Evolutionary conservation across 441 rosid genomes (phyloP).

Genomic region (Corymbia citriodora): DNA sequence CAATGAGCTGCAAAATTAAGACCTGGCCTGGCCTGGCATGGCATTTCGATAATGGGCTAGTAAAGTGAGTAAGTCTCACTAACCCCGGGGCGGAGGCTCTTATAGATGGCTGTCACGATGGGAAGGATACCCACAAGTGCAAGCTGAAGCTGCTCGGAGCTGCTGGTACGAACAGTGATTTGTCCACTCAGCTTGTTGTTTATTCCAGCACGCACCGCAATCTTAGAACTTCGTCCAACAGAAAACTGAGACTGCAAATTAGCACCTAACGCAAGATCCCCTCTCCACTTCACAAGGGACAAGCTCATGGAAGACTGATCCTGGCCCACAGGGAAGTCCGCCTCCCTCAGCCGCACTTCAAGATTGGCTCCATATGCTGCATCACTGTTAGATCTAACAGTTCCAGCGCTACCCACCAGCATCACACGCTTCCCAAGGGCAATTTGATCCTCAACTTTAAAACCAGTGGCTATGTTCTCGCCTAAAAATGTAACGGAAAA

Average conservation of each 20-base stretch:
- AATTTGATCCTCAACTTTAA: constrained; percentile 82
- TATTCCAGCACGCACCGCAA: constrained; percentile 78
- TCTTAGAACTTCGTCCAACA: constrained; percentile 63
- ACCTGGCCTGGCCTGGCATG: background rate
- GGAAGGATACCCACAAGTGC: background rate
- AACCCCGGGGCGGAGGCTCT: constrained; percentile 49
- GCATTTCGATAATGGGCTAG: constrained; percentile 11
- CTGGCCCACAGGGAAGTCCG: background rate
- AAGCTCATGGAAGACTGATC: constrained; percentile 1
- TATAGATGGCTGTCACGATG: constrained; percentile 41
- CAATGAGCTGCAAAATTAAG: constrained; percentile 8
- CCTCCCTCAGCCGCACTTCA: background rate
- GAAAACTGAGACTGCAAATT: constrained; percentile 82
- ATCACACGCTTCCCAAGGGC: constrained; percentile 57
- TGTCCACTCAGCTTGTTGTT: constrained; percentile 55
- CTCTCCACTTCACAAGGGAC: constrained; percentile 80
- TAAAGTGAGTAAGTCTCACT: constrained; percentile 58
- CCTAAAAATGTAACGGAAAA: constrained; percentile 71
- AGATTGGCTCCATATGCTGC: background rate
- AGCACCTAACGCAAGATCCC: constrained; percentile 82
- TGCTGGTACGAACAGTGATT: constrained; percentile 41
- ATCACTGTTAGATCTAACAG: background rate
- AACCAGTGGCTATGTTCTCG: constrained; percentile 63
- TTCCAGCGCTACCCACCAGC: constrained; percentile 46
- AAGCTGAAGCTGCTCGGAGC: constrained; percentile 17